A percentile compares a stretch with the other conserved stretches of the same genome.
Evolutionary conservation across 208 protist species (phyloP).

Genomic region (Leishmania turanica): DNA sequence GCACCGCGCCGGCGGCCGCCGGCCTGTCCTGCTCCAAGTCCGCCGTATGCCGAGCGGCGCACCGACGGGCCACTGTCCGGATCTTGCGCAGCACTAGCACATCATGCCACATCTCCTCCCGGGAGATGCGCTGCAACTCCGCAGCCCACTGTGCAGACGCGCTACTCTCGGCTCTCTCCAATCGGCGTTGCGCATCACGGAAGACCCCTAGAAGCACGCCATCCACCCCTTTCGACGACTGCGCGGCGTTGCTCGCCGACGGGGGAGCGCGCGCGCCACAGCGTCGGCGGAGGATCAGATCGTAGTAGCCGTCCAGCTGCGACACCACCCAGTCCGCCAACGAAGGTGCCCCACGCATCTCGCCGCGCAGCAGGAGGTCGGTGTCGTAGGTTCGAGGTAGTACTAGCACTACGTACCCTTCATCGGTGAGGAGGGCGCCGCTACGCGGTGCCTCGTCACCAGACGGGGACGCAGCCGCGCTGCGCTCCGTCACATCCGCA

Average conservation of each 20-base stretch:
- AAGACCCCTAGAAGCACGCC: constrained; percentile 1
- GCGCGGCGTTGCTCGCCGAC: background rate
- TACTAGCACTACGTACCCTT: constrained; percentile 53
- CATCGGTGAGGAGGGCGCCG: constrained; percentile 23
- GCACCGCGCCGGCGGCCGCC: constrained; percentile 17
- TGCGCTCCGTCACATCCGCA: constrained; percentile 21
- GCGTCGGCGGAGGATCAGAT: constrained; percentile 50
- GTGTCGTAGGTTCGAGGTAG: constrained; percentile 57
- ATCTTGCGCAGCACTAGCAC: constrained; percentile 69
- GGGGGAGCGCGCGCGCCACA: constrained; percentile 22
- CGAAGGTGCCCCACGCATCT: background rate
- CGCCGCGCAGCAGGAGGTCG: background rate
- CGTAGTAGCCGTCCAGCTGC: constrained; percentile 65
- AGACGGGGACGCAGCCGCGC: background rate
- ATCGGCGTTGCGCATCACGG: background rate
- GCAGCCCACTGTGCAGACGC: constrained; percentile 5
- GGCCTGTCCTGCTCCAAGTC: background rate
- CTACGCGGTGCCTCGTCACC: background rate
- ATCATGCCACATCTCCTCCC: constrained; percentile 42
- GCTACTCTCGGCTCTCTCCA: background rate
- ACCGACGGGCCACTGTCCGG: constrained; percentile 8
- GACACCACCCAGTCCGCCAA: constrained; percentile 49
- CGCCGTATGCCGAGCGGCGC: constrained; percentile 1
- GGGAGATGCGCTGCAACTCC: constrained; percentile 10
- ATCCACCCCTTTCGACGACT: background rate